Percentiles rank a stretch among this genome's conserved stretches.
phyloP scores from a whole-genome alignment of 257 asterid species.

The Penstemon eatonii region DNA sequence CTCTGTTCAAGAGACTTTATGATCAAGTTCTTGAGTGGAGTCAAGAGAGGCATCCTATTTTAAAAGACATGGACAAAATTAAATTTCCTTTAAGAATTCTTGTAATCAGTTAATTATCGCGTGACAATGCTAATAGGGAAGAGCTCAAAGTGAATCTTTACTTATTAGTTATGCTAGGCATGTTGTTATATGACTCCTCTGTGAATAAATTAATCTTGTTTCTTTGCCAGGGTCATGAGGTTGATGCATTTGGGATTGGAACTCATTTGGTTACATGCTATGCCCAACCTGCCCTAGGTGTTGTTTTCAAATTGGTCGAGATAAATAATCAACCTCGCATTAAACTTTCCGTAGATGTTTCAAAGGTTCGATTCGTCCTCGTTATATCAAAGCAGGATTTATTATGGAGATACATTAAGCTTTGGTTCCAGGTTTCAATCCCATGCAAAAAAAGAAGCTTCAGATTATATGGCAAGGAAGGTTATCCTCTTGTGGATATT shows the following conservation, averaged over 20 bases:
- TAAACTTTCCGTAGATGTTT: too few relatives aligned
- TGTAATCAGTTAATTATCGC: conserved; percentile 3
- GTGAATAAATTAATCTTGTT: conserved; percentile 44
- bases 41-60: background rate
- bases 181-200: conserved; percentile 93
- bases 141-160: conserved; percentile 62
- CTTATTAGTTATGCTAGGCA: conserved; percentile 71
- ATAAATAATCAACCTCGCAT: too few relatives aligned
- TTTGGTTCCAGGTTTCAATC: conserved; percentile 70
- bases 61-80: background rate
- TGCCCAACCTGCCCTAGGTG: too few relatives aligned
- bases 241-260: too few relatives aligned
- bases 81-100: background rate
- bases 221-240: conserved; percentile 12
- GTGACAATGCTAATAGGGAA: background rate
- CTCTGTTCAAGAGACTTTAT: background rate
- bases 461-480: conserved; percentile 74
- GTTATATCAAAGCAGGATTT: conserved; percentile 8
- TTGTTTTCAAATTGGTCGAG: too few relatives aligned
- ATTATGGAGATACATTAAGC: conserved; percentile 18
- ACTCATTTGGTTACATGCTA: too few relatives aligned
- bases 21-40: conserved; percentile 6
- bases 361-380: conserved; percentile 17
- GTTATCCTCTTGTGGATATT: background rate
- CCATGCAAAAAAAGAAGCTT: conserved; percentile 88